Evolutionary conservation across 441 rosid species (phyloP).

Genomic region (Gossypium davidsonii): DNA sequence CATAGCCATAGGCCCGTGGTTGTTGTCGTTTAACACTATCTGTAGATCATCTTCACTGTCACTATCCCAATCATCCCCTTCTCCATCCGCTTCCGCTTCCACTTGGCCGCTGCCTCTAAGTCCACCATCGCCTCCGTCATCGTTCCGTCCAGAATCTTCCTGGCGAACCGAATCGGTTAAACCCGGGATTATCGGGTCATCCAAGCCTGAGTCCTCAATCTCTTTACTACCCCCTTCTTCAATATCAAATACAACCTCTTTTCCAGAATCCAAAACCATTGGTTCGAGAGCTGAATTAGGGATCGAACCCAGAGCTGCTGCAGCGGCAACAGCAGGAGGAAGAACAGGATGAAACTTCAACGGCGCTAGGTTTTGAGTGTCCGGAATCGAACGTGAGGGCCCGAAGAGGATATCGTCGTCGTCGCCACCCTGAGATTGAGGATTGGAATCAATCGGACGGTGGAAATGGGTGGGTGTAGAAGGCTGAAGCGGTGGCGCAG

Average conservation of each 20-base stretch:
- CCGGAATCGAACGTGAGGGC: slow-evolving; percentile 3
- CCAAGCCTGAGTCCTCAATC: slow-evolving; percentile 28
- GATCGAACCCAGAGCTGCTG: slow-evolving; percentile 13
- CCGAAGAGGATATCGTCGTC: slow-evolving; percentile 8
- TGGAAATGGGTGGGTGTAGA: slow-evolving; percentile 18
- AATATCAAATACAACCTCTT: slow-evolving; percentile 65
- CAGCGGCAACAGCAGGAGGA: neutral
- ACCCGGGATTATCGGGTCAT: slow-evolving; percentile 40
- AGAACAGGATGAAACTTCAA: neutral
- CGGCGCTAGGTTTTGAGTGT: neutral
- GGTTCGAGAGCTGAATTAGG: slow-evolving; percentile 25
- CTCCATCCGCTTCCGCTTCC: slow-evolving; percentile 27
- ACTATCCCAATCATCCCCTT: slow-evolving; percentile 62
- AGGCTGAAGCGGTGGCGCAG: slow-evolving; percentile 27
- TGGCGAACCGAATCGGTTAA: slow-evolving; percentile 18
- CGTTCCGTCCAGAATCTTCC: neutral
- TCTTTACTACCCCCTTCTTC: slow-evolving; percentile 52
- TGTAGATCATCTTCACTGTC: slow-evolving; percentile 98
- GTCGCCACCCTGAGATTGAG: slow-evolving; percentile 30
- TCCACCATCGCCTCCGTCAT: neutral
- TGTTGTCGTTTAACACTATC: slow-evolving; percentile 78
- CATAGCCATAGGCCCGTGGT: slow-evolving; percentile 49
- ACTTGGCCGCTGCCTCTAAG: slow-evolving; percentile 17
- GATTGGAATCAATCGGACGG: slow-evolving; percentile 55
- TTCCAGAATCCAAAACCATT: slow-evolving; percentile 42